Base-by-base conservation (phyloP, 1,284 basidiomycete species). In the Taiwanofungus camphoratus region DNA sequence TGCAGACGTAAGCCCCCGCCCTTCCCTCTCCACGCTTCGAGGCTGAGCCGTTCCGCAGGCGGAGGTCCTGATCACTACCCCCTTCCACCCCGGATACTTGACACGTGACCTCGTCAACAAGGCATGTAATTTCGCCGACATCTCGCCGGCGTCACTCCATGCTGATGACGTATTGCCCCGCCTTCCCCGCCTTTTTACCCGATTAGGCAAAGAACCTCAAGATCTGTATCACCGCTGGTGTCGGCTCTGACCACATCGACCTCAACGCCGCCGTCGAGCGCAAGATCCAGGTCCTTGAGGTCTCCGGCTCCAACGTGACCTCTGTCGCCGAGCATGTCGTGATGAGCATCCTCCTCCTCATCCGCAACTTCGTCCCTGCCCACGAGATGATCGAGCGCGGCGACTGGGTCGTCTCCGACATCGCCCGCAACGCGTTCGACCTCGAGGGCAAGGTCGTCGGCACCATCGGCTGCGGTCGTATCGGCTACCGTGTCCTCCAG, bases 271-370 rank as follows among this genome's bases (percentile, higher is more conserved):
- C 90, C 38, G 91, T 92, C 60, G 77, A 90, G 63, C 74, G 77
- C 55, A 76, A 78, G 51, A 82, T 96, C 57, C 84, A 92, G 57
- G 93, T 61, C 24, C 49, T 59, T 42, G 56, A 64, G 51, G 62
- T 64, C 41, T 57, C 63, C 24, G 63, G 63, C 39, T 65, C 63
- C 27, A 92, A 93, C 59, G 87, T 94, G 55, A 82, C 88, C 38
- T 92, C 88, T n/a, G 91, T 94, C 41, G 91, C 92, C 33, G 91
- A 94, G 67, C 89, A 94, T 63, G 91, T 92, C 44, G 63, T 95
- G 45, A 86, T 87, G 81, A 75, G 74, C 56, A 93, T 93, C 55
- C 79, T 92, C 40, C 67, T 87, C 30, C 80, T 94, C 46, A 90
- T 92, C 53, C 78, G 91, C 62, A 95, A 94, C 79, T 93, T 86